Evolutionary conservation across 1,284 basidiomycete genomes (phyloP), one percentile per base, ranked within the genome.

Genomic region (Austroboletus novae-zelandiae): DNA sequence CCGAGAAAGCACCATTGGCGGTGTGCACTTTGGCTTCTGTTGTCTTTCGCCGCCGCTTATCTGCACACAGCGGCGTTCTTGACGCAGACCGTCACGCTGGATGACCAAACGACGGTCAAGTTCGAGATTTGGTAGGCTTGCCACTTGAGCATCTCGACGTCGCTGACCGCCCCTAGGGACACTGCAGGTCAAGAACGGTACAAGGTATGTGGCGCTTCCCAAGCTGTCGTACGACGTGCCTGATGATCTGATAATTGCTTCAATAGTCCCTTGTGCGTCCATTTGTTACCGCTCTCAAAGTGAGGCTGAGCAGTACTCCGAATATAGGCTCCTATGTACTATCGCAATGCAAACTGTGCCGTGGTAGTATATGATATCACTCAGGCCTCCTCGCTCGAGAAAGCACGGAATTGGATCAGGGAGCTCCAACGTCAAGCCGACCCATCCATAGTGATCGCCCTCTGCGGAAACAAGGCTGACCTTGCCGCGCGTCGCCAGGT

Each of bases 391-490:
- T 86, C 95, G 9, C 83, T 98, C 52, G 94, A 98, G 75, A 98
- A 98, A 73, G 95, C 95, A 41, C 91, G 91, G 63, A 88, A 89
- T 59, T 98, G 95, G 95, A 96, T 98, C 61, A 83, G 91, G 53
- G 95, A 98, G 71, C 84, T 98, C 10, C 94, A 98, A 70, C 90
- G 95, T 52, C 95, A 98, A 74, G 95, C 95, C 40, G 96, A 98
- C 69, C 94, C 95, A 25, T 92, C 90, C 48, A 98, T 98, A 74
- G 85, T 95, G 59, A 95, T 97, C 66, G 91, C 94, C 40, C 83
- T 98, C 25, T 96, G 94, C 51, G 95, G 95, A 47, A 98, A 98
- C 80, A 98, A 98, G 76, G 74, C 84, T 14, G 95, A 98, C 71
- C 75, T 98, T 43, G 80, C 84, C 35, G 86, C 84, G 9, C 82